phyloP scores from a whole-genome alignment of 164 flowering plant species.

The Chimonanthus salicifolius region DNA sequence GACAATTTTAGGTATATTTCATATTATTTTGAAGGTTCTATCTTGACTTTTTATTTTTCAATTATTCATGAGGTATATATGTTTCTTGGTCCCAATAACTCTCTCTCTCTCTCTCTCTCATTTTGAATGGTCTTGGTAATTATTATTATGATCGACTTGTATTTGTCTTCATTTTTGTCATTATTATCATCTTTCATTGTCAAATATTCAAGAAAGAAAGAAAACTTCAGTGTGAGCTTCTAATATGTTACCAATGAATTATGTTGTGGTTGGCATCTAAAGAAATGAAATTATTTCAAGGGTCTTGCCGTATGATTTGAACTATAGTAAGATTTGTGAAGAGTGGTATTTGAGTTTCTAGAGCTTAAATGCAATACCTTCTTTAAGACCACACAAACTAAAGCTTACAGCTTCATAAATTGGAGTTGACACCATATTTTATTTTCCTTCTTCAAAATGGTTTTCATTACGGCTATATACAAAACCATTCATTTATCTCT shows the following conservation, averaged over 20 bases:
- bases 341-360: background rate
- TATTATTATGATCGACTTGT: background rate
- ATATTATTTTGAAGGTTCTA: background rate
- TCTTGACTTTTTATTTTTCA: background rate
- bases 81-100: background rate
- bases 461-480: no score
- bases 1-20: conserved; percentile 81
- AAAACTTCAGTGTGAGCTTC: background rate
- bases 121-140: background rate
- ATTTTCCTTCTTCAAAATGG: no score
- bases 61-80: no score
- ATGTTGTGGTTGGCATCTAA: background rate
- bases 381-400: no score
- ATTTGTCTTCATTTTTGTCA: background rate
- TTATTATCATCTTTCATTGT: background rate
- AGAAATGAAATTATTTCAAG: background rate
- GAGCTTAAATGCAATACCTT: background rate
- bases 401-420: no score
- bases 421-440: no score
- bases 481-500: no score
- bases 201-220: background rate
- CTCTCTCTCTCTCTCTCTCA: background rate
- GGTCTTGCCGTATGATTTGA: background rate
- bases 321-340: background rate
- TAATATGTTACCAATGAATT: background rate